phyloP scores from a whole-genome alignment of 1,284 basidiomycete species.

The Sporisorium iseilematis-ciliati region DNA sequence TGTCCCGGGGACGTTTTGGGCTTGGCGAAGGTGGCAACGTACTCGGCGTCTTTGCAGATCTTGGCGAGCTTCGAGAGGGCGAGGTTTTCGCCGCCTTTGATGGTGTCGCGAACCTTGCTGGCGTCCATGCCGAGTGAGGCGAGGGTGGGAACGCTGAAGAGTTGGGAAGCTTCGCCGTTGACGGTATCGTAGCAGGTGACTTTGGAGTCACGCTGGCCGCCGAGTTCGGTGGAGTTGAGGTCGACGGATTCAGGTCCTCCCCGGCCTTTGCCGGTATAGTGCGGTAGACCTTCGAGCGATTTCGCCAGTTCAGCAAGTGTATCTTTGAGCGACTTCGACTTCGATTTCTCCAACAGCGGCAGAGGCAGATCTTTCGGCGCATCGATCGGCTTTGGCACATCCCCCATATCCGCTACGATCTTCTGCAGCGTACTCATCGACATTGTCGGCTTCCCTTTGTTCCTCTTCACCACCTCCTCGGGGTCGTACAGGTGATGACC shows the following conservation, averaged over 20 bases:
- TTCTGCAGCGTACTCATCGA: slow-evolving; percentile 55
- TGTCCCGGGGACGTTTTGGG: slow-evolving; percentile 70
- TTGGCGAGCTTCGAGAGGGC: slow-evolving; percentile 71
- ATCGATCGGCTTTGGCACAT: slow-evolving; percentile 49
- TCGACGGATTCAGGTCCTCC: slow-evolving; percentile 46
- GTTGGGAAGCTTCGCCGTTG: slow-evolving; percentile 69
- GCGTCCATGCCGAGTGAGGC: slow-evolving; percentile 71
- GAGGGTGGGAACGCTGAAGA: slow-evolving; percentile 73
- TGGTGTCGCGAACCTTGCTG: slow-evolving; percentile 69
- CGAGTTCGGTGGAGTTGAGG: slow-evolving; percentile 53
- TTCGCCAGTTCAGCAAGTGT: slow-evolving; percentile 42
- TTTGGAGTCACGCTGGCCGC: slow-evolving; percentile 53
- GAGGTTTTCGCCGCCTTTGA: slow-evolving; percentile 72
- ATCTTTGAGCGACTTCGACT: slow-evolving; percentile 27
- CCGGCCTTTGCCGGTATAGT: slow-evolving; percentile 50
- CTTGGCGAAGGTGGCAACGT: slow-evolving; percentile 73
- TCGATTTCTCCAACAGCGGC: slow-evolving; percentile 25
- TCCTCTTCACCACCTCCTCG: slow-evolving; percentile 52
- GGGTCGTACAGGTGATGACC: slow-evolving; percentile 59
- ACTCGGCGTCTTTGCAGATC: slow-evolving; percentile 70
- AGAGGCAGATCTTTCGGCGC: slow-evolving; percentile 48
- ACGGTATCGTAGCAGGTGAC: slow-evolving; percentile 70
- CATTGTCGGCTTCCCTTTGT: slow-evolving; percentile 58
- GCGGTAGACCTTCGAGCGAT: slow-evolving; percentile 50
- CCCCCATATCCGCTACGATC: slow-evolving; percentile 39